phyloP scores from a whole-genome alignment of 345 rosid genomes.

The Corchorus olitorius region DNA sequence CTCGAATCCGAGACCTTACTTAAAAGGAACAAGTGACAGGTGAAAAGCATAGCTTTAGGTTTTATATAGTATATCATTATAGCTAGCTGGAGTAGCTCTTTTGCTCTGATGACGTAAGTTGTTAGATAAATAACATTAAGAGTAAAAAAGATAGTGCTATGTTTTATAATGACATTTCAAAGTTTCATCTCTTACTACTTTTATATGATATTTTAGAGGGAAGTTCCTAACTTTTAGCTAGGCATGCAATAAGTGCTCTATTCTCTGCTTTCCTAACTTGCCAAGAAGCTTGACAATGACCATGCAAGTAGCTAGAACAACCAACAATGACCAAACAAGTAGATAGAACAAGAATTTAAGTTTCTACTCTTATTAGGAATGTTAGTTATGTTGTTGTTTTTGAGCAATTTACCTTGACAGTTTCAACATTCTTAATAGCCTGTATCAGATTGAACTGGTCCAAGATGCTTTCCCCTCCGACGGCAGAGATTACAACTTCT shows the following conservation, averaged over 20 bases:
- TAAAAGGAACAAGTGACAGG: too few species aligned
- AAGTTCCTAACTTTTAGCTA: background rate
- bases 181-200: too few species aligned
- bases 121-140: too few species aligned
- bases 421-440: constrained; percentile 31
- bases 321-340: background rate
- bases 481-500: constrained; percentile 34
- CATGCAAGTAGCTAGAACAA: background rate
- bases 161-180: background rate
- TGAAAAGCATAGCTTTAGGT: background rate
- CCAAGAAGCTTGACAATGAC: background rate
- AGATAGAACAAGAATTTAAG: too few species aligned
- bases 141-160: too few species aligned
- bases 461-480: constrained; percentile 29
- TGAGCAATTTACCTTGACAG: constrained; percentile 26
- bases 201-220: too few species aligned
- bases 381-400: constrained; percentile 5
- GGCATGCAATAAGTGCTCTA: background rate
- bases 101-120: too few species aligned
- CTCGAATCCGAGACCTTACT: too few species aligned
- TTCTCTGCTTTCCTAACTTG: background rate
- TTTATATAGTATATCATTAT: too few species aligned
- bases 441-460: constrained; percentile 32
- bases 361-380: background rate
- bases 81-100: too few species aligned